Evolutionary conservation across 2,329 filamentous ascomycete species (phyloP).

Genomic region (Metarhizium sp.): DNA sequence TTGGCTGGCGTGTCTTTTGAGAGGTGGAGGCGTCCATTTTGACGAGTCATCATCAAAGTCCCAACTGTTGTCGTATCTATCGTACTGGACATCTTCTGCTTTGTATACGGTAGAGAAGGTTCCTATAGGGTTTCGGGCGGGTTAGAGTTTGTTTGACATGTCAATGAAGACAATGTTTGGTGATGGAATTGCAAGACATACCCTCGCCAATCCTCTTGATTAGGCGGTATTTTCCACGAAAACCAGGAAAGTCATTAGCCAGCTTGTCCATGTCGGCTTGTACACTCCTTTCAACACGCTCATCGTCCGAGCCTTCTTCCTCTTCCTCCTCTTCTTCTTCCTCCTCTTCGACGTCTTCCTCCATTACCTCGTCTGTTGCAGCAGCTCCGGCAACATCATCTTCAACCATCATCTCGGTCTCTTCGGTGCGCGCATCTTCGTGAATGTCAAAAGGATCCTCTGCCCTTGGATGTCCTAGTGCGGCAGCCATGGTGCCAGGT

Average conservation of each 20-base stretch:
- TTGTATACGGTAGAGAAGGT: constrained; percentile 99
- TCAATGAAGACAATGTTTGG: neutral
- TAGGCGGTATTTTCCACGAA: constrained; percentile 74
- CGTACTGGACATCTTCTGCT: constrained; percentile 83
- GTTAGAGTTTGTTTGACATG: neutral
- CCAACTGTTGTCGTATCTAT: constrained; percentile 79
- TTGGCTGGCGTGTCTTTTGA: constrained; percentile 38
- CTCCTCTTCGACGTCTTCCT: constrained; percentile 17
- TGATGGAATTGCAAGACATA: constrained; percentile 24
- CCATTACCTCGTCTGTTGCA: constrained; percentile 15
- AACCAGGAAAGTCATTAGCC: constrained; percentile 71
- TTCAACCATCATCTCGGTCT: constrained; percentile 41
- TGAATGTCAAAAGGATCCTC: constrained; percentile 37
- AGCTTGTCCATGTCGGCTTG: constrained; percentile 82
- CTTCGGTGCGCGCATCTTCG: constrained; percentile 39
- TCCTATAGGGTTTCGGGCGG: constrained; percentile 41
- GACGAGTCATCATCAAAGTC: constrained; percentile 59
- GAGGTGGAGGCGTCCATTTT: constrained; percentile 62
- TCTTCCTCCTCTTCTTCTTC: constrained; percentile 20
- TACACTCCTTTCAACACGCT: constrained; percentile 58
- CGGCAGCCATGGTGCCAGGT: constrained; percentile 3
- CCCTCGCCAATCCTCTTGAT: constrained; percentile 98
- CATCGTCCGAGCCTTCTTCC: constrained; percentile 44
- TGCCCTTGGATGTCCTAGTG: constrained; percentile 6
- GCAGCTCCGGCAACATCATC: constrained; percentile 19